These are phyloP conservation scores for Candida nemodendra DNA, from an alignment of 805 yeast genomes.

Conservation along the genomic window DNA sequence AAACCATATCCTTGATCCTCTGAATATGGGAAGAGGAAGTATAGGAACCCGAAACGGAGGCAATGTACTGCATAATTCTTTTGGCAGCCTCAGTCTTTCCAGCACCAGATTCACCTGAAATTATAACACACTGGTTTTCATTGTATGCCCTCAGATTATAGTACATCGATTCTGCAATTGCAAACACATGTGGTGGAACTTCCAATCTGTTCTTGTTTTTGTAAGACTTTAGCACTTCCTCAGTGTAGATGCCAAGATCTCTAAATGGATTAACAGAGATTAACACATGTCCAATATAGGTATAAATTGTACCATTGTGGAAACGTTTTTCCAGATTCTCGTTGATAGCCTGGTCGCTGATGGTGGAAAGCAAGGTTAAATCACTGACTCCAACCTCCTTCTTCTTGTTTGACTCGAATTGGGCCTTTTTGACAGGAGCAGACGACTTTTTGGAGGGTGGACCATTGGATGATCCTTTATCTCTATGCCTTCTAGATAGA, in stretches of 20 bases:
- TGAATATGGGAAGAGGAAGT: conserved; percentile 68
- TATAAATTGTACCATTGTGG: conserved; percentile 84
- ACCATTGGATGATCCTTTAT: conserved; percentile 42
- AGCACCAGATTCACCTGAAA: conserved; percentile 97
- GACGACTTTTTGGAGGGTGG: conserved; percentile 56
- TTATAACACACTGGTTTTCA: conserved; percentile 95
- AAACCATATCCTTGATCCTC: conserved; percentile 92
- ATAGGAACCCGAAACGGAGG: conserved; percentile 76
- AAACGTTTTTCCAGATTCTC: conserved; percentile 89
- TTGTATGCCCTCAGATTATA: conserved; percentile 91
- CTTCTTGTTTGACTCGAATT: conserved; percentile 82
- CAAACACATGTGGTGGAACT: conserved; percentile 97
- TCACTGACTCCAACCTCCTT: conserved; percentile 99
- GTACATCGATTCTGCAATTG: conserved; percentile 96
- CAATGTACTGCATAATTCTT: conserved; percentile 95
- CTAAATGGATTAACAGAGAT: conserved; percentile 96
- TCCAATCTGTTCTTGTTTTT: conserved; percentile 92
- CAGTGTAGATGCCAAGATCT: conserved; percentile 93
- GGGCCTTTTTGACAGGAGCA: conserved; percentile 73
- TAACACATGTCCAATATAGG: conserved; percentile 90
- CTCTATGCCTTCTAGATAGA: conserved; percentile 63
- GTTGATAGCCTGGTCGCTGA: conserved; percentile 88
- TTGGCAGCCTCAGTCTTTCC: conserved; percentile 98
- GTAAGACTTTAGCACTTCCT: conserved; percentile 68
- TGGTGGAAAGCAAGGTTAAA: conserved; percentile 81